Evolutionary conservation across 1,284 basidiomycete genomes (phyloP).

Genomic region (Erythrobasidium hasegawianum): DNA sequence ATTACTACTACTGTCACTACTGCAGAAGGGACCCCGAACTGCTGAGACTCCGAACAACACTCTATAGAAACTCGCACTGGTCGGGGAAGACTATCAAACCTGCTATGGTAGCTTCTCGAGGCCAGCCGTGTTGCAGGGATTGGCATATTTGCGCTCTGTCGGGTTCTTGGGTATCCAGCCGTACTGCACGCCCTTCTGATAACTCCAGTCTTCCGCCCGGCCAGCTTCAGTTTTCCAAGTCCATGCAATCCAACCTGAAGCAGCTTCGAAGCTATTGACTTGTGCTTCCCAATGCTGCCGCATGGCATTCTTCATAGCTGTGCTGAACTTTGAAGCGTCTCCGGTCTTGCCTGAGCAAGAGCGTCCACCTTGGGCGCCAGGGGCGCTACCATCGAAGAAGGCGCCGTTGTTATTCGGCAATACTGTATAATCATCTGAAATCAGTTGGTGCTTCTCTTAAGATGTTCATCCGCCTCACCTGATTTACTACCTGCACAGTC

Average conservation of each 20-base stretch:
- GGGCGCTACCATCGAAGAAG: conserved; percentile 10
- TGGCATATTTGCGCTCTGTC: conserved; percentile 48
- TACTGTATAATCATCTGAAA: background rate
- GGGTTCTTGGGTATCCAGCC: conserved; percentile 78
- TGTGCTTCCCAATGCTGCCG: conserved; percentile 71
- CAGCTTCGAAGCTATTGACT: conserved; percentile 36
- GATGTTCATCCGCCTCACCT: background rate
- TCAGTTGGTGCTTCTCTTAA: background rate
- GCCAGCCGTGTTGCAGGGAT: conserved; percentile 13
- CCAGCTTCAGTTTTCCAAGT: conserved; percentile 59
- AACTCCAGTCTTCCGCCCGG: conserved; percentile 60
- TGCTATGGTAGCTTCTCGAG: background rate
- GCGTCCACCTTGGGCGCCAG: conserved; percentile 54
- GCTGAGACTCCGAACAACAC: no score
- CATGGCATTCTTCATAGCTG: conserved; percentile 75
- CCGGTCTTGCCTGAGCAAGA: conserved; percentile 71
- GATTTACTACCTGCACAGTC: conserved; percentile 38
- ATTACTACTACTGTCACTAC: no score
- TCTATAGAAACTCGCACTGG: no score
- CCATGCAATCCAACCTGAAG: conserved; percentile 72
- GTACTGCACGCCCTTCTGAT: conserved; percentile 60
- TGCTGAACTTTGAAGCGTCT: conserved; percentile 65
- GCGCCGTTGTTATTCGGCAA: background rate
- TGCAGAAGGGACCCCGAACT: no score
- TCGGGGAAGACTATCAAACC: no score